phyloP scores from a whole-genome alignment of 129 eudicot genomes.

The Oenanthe sinensis region DNA sequence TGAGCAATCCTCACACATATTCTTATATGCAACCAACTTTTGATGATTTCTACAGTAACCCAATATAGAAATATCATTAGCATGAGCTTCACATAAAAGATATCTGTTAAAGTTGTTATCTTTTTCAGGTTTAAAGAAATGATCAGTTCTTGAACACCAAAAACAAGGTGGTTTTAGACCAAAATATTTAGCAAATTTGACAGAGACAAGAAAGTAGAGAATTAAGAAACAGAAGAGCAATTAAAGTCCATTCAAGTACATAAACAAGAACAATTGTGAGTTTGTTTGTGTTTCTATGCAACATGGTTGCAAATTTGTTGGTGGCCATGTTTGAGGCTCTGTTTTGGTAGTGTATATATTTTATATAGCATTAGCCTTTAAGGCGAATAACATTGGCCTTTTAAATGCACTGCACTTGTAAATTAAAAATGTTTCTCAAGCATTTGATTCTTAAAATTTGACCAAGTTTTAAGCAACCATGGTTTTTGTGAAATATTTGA shows the following conservation, averaged over 20 bases:
- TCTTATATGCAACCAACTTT: constrained; percentile 44
- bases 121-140: constrained; percentile 40
- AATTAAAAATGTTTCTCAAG: not conserved
- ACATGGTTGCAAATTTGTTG: constrained; percentile 74
- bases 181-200: constrained; percentile 58
- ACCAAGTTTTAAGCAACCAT: not conserved
- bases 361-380: not conserved
- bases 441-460: not conserved
- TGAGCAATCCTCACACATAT: constrained; percentile 74
- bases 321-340: constrained; percentile 48
- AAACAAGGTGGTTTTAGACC: constrained; percentile 72
- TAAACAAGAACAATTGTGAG: constrained; percentile 56
- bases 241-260: constrained; percentile 75
- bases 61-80: constrained; percentile 51
- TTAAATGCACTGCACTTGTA: not conserved
- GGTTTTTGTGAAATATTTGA: not conserved
- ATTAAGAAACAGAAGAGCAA: constrained; percentile 56
- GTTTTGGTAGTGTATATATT: constrained; percentile 14
- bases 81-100: constrained; percentile 64
- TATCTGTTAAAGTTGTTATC: constrained; percentile 33
- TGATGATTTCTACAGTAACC: constrained; percentile 67
- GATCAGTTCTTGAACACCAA: constrained; percentile 64
- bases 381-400: too few species aligned
- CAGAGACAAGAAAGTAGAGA: constrained; percentile 62
- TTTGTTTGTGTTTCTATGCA: constrained; percentile 68